Conservation (phyloP, 495 filamentous ascomycete genomes). For the Talaromyces borbonicus region DNA sequence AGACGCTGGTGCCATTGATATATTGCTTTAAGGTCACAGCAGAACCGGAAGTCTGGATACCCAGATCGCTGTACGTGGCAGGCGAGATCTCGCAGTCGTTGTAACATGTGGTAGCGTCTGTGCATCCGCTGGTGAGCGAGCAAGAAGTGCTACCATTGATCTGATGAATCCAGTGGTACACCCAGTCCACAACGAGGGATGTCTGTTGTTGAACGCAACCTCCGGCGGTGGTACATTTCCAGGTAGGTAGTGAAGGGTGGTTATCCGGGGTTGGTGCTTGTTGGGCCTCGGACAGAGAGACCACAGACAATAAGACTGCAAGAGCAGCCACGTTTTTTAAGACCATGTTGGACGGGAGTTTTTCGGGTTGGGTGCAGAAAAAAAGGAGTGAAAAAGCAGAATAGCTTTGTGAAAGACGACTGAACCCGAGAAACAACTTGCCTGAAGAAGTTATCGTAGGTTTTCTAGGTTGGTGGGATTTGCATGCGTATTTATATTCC, state of each 20-base stretch:
- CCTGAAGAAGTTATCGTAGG: no score
- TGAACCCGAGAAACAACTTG: no score
- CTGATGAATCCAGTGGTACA: conserved; percentile 36
- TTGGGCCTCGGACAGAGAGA: no score
- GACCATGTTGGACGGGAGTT: no score
- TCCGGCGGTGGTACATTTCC: conserved; percentile 25
- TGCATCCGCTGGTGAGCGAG: conserved; percentile 23
- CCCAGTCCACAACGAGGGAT: conserved; percentile 30
- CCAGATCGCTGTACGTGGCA: conserved; percentile 29
- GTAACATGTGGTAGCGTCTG: conserved; percentile 36
- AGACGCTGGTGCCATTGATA: conserved; percentile 24
- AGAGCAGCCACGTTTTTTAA: no score
- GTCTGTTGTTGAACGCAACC: conserved; percentile 31
- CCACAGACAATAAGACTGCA: no score
- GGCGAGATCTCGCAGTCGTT: conserved; percentile 44
- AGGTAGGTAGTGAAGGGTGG: conserved; percentile 26
- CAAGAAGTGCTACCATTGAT: conserved; percentile 24
- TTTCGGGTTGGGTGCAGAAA: no score
- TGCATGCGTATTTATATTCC: no score
- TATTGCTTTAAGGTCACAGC: conserved; percentile 36
- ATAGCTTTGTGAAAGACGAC: no score
- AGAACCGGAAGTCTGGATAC: conserved; percentile 34
- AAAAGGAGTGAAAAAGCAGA: no score
- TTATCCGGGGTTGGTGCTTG: conserved; percentile 17
- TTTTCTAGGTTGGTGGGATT: no score